Base-by-base conservation (phyloP, 2,329 filamentous ascomycete genomes). In the Diplodia sapinea region DNA sequence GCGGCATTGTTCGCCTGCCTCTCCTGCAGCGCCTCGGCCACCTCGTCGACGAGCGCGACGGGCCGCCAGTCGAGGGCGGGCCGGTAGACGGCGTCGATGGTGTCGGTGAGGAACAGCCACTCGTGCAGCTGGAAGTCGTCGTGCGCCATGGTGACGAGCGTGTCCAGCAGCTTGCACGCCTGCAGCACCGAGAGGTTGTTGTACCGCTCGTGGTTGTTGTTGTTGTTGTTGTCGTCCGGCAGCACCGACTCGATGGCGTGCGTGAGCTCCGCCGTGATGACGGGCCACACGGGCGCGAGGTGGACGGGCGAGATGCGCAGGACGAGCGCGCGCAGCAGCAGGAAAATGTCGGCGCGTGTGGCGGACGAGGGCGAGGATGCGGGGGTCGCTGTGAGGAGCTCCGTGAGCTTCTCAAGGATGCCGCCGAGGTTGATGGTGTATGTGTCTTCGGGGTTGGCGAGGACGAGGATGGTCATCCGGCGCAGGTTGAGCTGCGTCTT, bases 81-180 rank as follows among this genome's bases (percentile, higher is more conserved):
- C 13, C 91, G 89, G 79, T 99, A 96, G 40, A 99, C 91, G 1
- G 95, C 94, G 74, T 99, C 95, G 71, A 97, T 94, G 15, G 94
- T 98, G 79, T 99, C 95, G 1, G 93, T 96, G 66, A 99, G 89
- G 78, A 97, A 99, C 4, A 98, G 87, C 95, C 95, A 99, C 82
- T 97, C 93, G 74, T 96, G 91, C n/a, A 98, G 86, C 78, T 98
- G 95, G 80, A 98, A 99, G 77, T 99, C 95, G 72, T 99, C 95
- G 0, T 94, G 94, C 4, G 91, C 90, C 8, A 94, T 84, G 52
- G 93, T 89, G 15, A 98, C 86, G n/a, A 99, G 84, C 23, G 93
- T 83, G 74, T 99, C 95, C 3, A 99, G 85, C 3, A 99, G 85
- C 76, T 98, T 99, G 81, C 94, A 97, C 0, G 93, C 94, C 77